These are phyloP conservation scores for Amaranthus tricolor DNA, from an alignment of 179 eudicot genomes.

Conservation along the genomic window DNA sequence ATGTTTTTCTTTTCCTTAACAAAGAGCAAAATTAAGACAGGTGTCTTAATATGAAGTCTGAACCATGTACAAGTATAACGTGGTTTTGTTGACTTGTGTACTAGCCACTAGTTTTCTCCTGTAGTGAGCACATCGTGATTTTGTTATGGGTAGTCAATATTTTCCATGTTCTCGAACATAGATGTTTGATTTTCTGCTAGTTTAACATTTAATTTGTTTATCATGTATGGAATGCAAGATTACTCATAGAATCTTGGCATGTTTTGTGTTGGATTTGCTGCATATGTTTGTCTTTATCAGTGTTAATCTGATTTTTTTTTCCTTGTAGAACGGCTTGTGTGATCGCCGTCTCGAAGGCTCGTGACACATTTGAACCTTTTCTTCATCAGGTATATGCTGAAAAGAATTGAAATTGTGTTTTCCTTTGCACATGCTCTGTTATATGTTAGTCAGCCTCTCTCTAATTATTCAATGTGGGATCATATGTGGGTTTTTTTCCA, in stretches of 20 bases:
- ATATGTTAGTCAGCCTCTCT: not conserved
- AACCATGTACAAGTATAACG: not conserved
- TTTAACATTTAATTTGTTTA: not conserved
- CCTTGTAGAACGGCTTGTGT: constrained; percentile 88
- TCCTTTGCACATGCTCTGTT: constrained; percentile 1
- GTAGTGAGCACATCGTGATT: not conserved
- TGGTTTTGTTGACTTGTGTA: not conserved
- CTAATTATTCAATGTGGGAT: not conserved
- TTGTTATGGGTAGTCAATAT: constrained; percentile 1
- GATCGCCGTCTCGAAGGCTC: constrained; percentile 98
- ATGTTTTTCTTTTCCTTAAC: not conserved
- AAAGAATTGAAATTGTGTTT: not conserved
- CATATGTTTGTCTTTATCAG: not conserved
- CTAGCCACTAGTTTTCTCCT: not conserved
- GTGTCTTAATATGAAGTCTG: not conserved
- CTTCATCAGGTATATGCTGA: constrained; percentile 77
- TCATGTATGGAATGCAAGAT: not conserved
- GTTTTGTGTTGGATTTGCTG: not conserved
- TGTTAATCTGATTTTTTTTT: not conserved
- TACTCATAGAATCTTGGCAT: not conserved
- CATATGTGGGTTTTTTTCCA: not conserved
- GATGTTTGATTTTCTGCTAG: not conserved
- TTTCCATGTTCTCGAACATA: not conserved
- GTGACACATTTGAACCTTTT: constrained; percentile 97
- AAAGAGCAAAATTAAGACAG: not conserved